These are phyloP conservation scores for Zea mays DNA, from an alignment of 176 grass and related monocot genomes.

Conservation along the genomic window Zm-B73-REFERENCE-NAM-5.0 NC_050105.1:97590001-97590500, in stretches of 20 bases:
- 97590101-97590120: background rate
- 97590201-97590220: background rate
- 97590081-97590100: background rate
- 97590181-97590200: background rate
- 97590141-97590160: background rate
- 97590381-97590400: background rate
- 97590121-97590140: background rate
- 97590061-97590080: too few relatives aligned
- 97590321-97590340: background rate
- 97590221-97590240: background rate
- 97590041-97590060: too few relatives aligned
- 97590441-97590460: background rate
- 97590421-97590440: background rate
- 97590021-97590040: too few relatives aligned
- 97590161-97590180: background rate
- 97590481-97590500: background rate
- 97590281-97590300: background rate
- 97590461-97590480: background rate
- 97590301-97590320: background rate
- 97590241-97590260: conserved; percentile 4
- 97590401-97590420: background rate
- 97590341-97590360: background rate
- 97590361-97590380: background rate
- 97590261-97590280: conserved; percentile 15
- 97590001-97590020: too few relatives aligned